Evolutionary conservation across 1,284 basidiomycete species (phyloP).

Genomic region (Puccinia brachypodii): DNA sequence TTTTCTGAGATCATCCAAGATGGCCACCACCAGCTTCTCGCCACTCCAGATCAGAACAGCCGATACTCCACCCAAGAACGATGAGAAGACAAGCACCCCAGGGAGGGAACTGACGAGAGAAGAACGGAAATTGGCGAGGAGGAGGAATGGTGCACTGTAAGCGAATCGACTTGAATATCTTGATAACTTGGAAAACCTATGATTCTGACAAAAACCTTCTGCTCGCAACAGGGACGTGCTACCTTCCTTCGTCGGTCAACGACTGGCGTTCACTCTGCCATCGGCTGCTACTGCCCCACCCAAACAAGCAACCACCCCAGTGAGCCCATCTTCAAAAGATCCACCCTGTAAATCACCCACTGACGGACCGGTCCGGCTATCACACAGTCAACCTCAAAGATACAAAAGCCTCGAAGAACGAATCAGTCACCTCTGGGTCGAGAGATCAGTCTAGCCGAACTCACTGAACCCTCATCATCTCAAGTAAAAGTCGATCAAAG

Average conservation of each 20-base stretch:
- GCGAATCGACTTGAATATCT: not conserved
- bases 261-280: conserved; percentile 37
- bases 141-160: conserved; percentile 29
- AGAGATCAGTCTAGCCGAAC: not conserved
- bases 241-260: conserved; percentile 25
- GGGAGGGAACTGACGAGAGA: conserved; percentile 38
- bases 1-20: too few relatives aligned
- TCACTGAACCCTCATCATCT: not conserved
- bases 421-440: not conserved
- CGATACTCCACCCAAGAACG: conserved; percentile 36
- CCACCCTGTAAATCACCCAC: not conserved
- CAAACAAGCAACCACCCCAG: not conserved
- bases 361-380: not conserved
- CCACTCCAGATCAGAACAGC: conserved; percentile 39
- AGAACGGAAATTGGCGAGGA: conserved; percentile 37
- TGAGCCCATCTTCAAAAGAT: not conserved
- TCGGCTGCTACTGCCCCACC: not conserved
- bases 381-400: not conserved
- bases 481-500: not conserved
- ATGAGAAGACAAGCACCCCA: conserved; percentile 18
- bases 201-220: too few relatives aligned
- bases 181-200: not conserved
- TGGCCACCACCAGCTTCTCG: conserved; percentile 36
- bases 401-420: not conserved
- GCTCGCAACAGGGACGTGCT: conserved; percentile 27